Evolutionary conservation across 2,329 filamentous ascomycete species (phyloP), one percentile per base, ranked within the genome.

Genomic region (Cordyceps farinosa): DNA sequence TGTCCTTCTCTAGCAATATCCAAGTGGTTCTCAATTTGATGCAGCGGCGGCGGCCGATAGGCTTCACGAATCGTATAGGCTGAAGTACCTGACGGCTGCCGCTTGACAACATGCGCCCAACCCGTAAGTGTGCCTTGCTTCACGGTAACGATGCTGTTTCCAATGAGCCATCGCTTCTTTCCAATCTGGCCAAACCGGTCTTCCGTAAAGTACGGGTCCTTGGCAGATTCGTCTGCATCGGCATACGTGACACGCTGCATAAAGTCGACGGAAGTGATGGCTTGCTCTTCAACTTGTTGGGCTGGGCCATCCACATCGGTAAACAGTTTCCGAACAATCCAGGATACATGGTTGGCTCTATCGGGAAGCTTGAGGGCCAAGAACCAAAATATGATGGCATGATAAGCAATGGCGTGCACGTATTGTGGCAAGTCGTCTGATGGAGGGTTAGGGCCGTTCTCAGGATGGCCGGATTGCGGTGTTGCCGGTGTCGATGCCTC

Each of bases 331-430:
- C 89, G 92, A 11, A 90, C 89, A 67, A 99, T 97, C 91, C 92
- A 97, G 34, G 87, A 87, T 58, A 97, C 92, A 67, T 96, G 89
- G 65, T 87, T 91, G 40, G 89, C 86, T 57, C 95, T 88, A 72
- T 97, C 92, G 44, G 89, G 86, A 58, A 97, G 83, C 71, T 92
- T 94, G 69, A 99, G 75, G 1, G 92, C 90, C 68, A 99, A 82
- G 73, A 98, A 99, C 95, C 95, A 99, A 73, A 96, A 97, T 1
- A 92, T 90, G 67, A 99, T 93, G 69, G 97, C 92, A 73, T 98
- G 93, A 73, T 97, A 97, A 9, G 94, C 94, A 59, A 98, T 80
- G 1, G 92, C 90, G 74, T 96, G 95, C 32, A 99, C 91, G 73
- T 99, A 99, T 74, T 95, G 90, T 5, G 93, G 92, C 56, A 97